A percentile compares a stretch with the other conserved stretches of the same genome.
Conservation (phyloP, 768 basidiomycete genomes). For the Kwoniella newhampshirensis region DNA sequence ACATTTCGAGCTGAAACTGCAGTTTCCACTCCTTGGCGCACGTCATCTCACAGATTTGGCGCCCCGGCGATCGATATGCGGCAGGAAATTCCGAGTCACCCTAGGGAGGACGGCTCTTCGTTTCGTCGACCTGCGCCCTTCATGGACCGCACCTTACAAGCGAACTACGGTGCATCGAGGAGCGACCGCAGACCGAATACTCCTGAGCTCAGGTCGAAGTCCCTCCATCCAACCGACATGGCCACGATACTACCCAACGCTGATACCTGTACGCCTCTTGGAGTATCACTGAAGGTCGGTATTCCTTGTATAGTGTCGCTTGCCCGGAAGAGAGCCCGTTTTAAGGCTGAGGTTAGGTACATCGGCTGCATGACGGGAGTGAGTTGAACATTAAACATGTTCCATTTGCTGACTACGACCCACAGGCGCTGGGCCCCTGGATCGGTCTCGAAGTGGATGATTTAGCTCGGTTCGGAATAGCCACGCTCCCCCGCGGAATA, state of each 20-base stretch:
- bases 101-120: too few species aligned
- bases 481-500: slow-evolving; percentile 24
- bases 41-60: too few species aligned
- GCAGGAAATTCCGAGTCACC: too few species aligned
- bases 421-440: slow-evolving; percentile 44
- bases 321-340: slow-evolving; percentile 21
- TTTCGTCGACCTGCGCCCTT: too few species aligned
- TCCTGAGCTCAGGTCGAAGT: background rate
- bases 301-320: slow-evolving; percentile 50
- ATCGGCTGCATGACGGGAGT: slow-evolving; percentile 40
- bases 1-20: too few species aligned
- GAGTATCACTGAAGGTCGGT: slow-evolving; percentile 38
- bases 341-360: slow-evolving; percentile 43
- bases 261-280: slow-evolving; percentile 19
- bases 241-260: slow-evolving; percentile 23
- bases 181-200: slow-evolving; percentile 11
- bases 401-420: slow-evolving; percentile 9
- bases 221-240: background rate
- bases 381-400: slow-evolving; percentile 8
- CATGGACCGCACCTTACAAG: too few species aligned
- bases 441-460: slow-evolving; percentile 47
- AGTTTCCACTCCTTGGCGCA: too few species aligned
- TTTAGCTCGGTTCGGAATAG: slow-evolving; percentile 24
- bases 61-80: too few species aligned
- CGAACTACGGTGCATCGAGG: too few species aligned